Evolutionary conservation across 352 stramenopile species (phyloP), one percentile per base, ranked within the genome.

Genomic region (Phytophthora constricta): DNA sequence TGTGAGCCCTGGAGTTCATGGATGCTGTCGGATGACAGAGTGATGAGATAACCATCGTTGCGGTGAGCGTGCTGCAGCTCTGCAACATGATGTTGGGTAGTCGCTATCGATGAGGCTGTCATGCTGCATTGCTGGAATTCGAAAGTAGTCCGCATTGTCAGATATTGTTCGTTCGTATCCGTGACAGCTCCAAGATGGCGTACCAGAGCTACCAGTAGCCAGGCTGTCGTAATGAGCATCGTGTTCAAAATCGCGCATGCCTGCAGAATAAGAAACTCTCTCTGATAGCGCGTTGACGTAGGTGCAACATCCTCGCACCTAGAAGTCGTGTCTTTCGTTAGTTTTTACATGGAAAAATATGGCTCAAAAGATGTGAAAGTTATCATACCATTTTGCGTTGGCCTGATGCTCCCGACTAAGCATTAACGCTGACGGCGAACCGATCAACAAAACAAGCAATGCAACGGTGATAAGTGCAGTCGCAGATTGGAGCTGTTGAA

Each of bases 171-270:
- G 13, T 58, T 43, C 23, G 17, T 33, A 2, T 47, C n/a, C n/a
- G n/a, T n/a, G n/a, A n/a, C n/a, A n/a, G n/a, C n/a, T n/a, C n/a
- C n/a, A n/a, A n/a, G n/a, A n/a, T n/a, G n/a, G n/a, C 72, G 26
- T 74, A 92, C 84, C 48, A 92, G 43, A 3, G 74, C 72, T n/a
- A 90, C 61, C 17, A 85, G 58, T 13, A 92, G 49, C 78, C 80
- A 92, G 2, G 79, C 81, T 37, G 68, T 9, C 2, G 70, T 84
- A 31, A 87, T 59, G 4, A 90, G 54, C 14, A 76, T 45, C 7
- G 78, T 76, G 34, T 84, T 87, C 8, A 71, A 39, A 31, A 83
- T 54, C 11, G 74, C 65, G 22, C 74, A 77, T 9, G 62, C 56
- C n/a, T 68, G 68, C 4, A 88, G 28, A 43, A 73, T 58, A 13